phyloP scores from a whole-genome alignment of 129 eudicot species.

The Cynara cardunculus region DNA sequence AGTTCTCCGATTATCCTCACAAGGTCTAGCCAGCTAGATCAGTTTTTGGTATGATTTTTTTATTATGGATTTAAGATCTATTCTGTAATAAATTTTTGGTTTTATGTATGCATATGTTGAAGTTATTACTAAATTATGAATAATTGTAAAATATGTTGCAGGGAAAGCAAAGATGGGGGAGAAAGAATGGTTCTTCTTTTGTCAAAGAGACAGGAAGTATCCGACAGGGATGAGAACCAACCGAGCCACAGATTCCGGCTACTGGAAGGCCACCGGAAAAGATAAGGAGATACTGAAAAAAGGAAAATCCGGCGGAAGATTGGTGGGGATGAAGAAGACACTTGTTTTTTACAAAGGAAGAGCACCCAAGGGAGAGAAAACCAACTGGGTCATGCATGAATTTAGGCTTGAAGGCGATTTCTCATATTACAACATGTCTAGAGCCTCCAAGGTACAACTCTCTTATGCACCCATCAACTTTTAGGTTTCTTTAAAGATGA shows the following conservation, averaged over 20 bases:
- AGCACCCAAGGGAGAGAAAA: slow-evolving; percentile 84
- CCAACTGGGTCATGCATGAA: slow-evolving; percentile 94
- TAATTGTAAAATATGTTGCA: slow-evolving; percentile 28
- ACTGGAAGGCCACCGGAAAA: slow-evolving; percentile 94
- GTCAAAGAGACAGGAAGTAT: slow-evolving; percentile 75
- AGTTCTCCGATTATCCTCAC: background rate
- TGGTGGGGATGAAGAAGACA: slow-evolving; percentile 88
- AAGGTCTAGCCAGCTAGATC: slow-evolving; percentile 4
- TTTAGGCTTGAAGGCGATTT: slow-evolving; percentile 77
- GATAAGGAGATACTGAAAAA: slow-evolving; percentile 67
- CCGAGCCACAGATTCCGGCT: slow-evolving; percentile 80
- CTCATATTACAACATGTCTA: slow-evolving; percentile 67
- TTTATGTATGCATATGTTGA: background rate
- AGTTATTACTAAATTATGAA: background rate
- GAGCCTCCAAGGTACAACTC: slow-evolving; percentile 51
- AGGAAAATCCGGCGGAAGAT: slow-evolving; percentile 31
- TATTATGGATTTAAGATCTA: background rate
- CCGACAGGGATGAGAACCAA: slow-evolving; percentile 94
- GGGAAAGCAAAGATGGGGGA: slow-evolving; percentile 93
- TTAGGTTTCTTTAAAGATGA: background rate
- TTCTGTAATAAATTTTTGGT: background rate
- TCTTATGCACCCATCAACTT: background rate
- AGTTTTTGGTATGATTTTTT: background rate
- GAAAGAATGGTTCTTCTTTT: slow-evolving; percentile 75
- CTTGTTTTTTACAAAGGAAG: slow-evolving; percentile 91